Evolutionary conservation across 1,139 yeast species (phyloP), one percentile per base, ranked within the genome.

Genomic region (Arxiozyma slooffiae): DNA sequence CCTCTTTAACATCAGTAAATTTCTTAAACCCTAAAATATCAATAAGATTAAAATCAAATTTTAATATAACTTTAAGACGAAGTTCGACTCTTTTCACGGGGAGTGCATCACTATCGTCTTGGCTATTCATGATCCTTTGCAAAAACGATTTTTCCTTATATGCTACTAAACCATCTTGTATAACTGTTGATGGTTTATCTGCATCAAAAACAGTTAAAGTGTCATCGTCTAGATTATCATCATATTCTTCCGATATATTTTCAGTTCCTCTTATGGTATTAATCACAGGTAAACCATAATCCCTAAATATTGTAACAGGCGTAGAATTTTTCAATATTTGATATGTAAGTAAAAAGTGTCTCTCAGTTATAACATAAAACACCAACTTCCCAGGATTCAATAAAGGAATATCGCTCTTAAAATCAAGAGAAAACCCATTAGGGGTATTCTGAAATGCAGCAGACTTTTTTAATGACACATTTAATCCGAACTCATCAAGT

Each of bases 151-250:
- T 56, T 23, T 66, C 68, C 40, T 62, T 67, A 37, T 64, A 63
- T 22, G 70, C 54, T 1, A 76, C 75, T 34, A 67, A 66, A 0
- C 80, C 81, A 57, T 75, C 76, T 55, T 77, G 81, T 22, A 77
- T 62, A 11, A 76, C 53, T 50, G 63, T 69, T 1, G 73, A 73
- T 21, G 62, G 52, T 37, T 60, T 69, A 18, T 52, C 57, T 40
- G 60, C 66, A 40, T 71, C 70, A 56, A 66, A 76, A 0, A 76
- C 71, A 0, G 71, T 65, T 18, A 76, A 58, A 6, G 72, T 54
- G 52, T 76, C 80, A 44, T 67, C 69, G 48, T 70, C 71, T 7
- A 53, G 48, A 36, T 59, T 52, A 21, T 57, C 56, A 41, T 62
- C 63, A 47, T 57, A 54, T 21, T 60, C 62, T n/a, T 57, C 57